Base-by-base conservation (phyloP, 2,329 filamentous ascomycete species). In the Colletotrichum godetiae region DNA sequence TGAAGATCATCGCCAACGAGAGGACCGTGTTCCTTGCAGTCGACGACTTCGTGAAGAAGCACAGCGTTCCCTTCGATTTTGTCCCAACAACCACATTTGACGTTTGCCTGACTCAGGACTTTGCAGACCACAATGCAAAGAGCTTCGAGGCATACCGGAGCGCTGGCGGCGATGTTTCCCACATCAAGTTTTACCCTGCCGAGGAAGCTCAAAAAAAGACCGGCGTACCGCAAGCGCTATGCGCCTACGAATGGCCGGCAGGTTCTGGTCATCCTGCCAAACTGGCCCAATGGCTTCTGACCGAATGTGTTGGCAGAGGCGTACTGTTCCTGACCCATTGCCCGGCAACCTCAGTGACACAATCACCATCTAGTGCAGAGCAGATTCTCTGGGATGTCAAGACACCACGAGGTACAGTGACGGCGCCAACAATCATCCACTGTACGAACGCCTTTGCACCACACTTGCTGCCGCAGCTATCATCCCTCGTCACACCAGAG, bases 171-270 rank as follows among this genome's bases (percentile, higher is more conserved):
- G 37, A 42, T 7, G 37, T 42, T 19, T 19, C 42, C n/a, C 42
- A 49, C 42, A 49, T 49, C 19, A 22, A 49, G 42, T 49, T 49
- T 7, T 49, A 49, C 42, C 42, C 42, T n/a, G 15, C 42, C 42
- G 42, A 82, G n/a, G 82, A 85, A 58, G 84, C 85, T 76, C 76
- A 59, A 88, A 57, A 58, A 8, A 80, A 78, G 67, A 86, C 85
- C 0, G 79, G 82, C 33, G 79, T 87, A 5, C 62, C 76, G 4
- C 77, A 77, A 2, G 83, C 83, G 0, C 67, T 86, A 12, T 81
- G 83, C n/a, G 86, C 86, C 8, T 88, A 88, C 72, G 86, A 87
- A 74, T 88, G 86, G 86, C 84, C 86, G 4, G 86, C 85, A 15
- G 86, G 84, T 3, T 87, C 85, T 3, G 84, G 80, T 42, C 86